Conservation (phyloP, 768 basidiomycete species). For the Boletellus sp. region DNA sequence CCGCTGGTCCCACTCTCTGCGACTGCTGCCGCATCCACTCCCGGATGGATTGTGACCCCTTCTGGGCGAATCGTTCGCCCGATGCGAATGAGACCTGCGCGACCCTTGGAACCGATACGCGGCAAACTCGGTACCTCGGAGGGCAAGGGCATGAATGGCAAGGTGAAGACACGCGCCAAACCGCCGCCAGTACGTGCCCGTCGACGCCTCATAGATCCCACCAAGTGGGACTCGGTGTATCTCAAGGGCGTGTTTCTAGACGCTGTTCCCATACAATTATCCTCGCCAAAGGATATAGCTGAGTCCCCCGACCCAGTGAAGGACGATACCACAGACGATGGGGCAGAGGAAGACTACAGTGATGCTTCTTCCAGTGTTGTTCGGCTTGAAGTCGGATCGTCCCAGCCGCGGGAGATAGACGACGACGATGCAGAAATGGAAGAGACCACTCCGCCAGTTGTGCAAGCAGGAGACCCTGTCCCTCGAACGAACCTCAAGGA, state of each 20-base stretch:
- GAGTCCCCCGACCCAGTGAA: neutral
- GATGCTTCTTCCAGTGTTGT: neutral
- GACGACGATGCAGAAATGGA: constrained; percentile 15
- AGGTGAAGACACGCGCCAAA: constrained; percentile 44
- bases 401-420: neutral
- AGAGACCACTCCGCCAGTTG: neutral
- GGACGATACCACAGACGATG: neutral
- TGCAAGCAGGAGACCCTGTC: neutral
- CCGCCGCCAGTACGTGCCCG: constrained; percentile 58
- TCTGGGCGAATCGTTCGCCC: constrained; percentile 64
- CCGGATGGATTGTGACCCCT: constrained; percentile 69
- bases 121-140: constrained; percentile 4
- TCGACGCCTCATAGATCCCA: constrained; percentile 66
- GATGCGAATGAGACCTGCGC: constrained; percentile 65
- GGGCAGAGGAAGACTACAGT: neutral
- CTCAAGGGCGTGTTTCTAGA: constrained; percentile 69
- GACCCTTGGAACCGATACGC: constrained; percentile 43
- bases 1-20: constrained; percentile 59
- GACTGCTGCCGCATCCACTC: constrained; percentile 47
- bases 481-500: constrained; percentile 48
- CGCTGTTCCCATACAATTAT: constrained; percentile 14
- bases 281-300: neutral
- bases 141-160: constrained; percentile 15
- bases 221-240: constrained; percentile 65
- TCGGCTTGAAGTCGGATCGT: neutral